Conservation (phyloP, 2,329 filamentous ascomycete species). For the Colletotrichum abscissum region DNA sequence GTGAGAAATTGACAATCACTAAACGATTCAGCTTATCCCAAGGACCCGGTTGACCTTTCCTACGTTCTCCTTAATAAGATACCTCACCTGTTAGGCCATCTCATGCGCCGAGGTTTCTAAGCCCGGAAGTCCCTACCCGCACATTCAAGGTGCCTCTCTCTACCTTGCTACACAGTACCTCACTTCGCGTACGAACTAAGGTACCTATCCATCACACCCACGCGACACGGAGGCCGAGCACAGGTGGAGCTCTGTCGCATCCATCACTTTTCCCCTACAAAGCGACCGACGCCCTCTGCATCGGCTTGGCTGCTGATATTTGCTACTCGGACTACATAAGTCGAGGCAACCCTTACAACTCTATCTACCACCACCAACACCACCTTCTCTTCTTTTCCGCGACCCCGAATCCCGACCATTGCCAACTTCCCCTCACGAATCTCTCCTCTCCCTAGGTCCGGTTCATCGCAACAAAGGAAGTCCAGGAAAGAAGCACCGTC, state of each 20-base stretch:
- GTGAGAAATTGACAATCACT: not conserved
- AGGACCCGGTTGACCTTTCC: not conserved
- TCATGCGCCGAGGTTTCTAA: constrained; percentile 6
- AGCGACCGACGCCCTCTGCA: constrained; percentile 16
- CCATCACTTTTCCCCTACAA: constrained; percentile 13
- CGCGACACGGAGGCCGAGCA: constrained; percentile 31
- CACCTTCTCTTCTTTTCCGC: not conserved
- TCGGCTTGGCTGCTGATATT: constrained; percentile 25
- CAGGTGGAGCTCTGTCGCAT: constrained; percentile 30
- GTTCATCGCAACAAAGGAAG: constrained; percentile 3
- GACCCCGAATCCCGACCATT: constrained; percentile 24
- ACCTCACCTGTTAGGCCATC: not conserved
- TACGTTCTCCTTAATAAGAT: too few species aligned
- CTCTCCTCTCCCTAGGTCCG: constrained; percentile 4
- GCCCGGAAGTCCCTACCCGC: constrained; percentile 1
- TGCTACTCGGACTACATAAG: constrained; percentile 29
- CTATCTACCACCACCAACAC: not conserved
- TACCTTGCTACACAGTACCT: not conserved
- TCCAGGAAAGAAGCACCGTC: not conserved
- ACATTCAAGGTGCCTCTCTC: not conserved
- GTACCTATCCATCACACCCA: constrained; percentile 3
- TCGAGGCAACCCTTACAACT: constrained; percentile 23
- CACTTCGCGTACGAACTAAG: not conserved
- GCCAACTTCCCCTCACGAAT: constrained; percentile 31
- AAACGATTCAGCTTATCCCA: not conserved